phyloP scores from a whole-genome alignment of 1,284 basidiomycete genomes.

The Cryptococcus sp. region DNA sequence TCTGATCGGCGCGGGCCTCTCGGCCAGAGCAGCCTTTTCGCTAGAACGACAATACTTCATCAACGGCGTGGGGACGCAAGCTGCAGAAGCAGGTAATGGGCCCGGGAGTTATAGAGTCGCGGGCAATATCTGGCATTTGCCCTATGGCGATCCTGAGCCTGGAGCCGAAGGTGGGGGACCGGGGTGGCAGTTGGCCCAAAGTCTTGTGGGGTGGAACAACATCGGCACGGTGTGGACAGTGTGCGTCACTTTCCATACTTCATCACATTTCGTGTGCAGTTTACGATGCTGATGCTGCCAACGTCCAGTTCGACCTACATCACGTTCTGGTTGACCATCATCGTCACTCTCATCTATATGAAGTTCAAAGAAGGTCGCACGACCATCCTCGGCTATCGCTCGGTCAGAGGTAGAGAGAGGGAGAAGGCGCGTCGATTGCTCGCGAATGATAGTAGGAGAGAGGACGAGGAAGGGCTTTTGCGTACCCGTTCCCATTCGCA shows the following conservation, averaged over 20 bases:
- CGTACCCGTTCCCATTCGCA: too few species aligned
- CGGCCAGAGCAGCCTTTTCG: constrained; percentile 67
- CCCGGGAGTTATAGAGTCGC: constrained; percentile 76
- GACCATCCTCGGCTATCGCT: constrained; percentile 34
- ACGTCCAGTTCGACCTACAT: constrained; percentile 58
- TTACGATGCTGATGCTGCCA: neutral
- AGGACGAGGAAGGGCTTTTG: too few species aligned
- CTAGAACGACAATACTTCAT: constrained; percentile 71
- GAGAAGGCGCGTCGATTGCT: constrained; percentile 8
- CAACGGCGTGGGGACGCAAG: constrained; percentile 64
- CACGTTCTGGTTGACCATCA: constrained; percentile 72
- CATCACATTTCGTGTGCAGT: neutral
- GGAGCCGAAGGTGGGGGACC: constrained; percentile 55
- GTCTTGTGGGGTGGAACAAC: constrained; percentile 48
- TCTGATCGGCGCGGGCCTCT: constrained; percentile 83
- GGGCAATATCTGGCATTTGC: constrained; percentile 80
- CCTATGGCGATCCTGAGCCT: constrained; percentile 72
- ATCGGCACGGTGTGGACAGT: constrained; percentile 63
- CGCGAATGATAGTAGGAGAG: too few species aligned
- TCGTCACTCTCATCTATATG: constrained; percentile 62
- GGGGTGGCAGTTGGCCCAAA: constrained; percentile 27
- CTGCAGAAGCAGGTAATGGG: constrained; percentile 75
- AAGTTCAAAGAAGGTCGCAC: constrained; percentile 60
- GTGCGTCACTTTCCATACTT: constrained; percentile 39
- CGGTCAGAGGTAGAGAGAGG: constrained; percentile 26